These are phyloP conservation scores for Phytophthora chlamydospora DNA, from an alignment of 352 stramenopile species.

Conservation along the genomic window DNA sequence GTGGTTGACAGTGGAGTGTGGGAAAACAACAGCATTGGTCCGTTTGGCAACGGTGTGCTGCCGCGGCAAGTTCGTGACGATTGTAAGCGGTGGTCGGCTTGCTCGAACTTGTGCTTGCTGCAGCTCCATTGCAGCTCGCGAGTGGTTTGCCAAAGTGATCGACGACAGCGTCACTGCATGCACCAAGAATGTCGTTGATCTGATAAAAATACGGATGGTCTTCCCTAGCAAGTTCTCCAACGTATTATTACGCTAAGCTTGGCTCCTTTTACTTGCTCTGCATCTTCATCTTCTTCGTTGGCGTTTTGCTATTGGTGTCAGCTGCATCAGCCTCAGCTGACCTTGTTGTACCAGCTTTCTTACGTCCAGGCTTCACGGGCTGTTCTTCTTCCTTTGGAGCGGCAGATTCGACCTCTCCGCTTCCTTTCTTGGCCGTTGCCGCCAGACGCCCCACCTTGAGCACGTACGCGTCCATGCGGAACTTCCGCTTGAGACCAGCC, in stretches of 20 bases:
- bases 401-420: background rate
- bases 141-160: constrained; percentile 7
- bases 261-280: constrained; percentile 15
- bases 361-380: constrained; percentile 9
- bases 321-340: constrained; percentile 8
- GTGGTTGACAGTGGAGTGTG: constrained; percentile 1
- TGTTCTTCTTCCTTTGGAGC: constrained; percentile 11
- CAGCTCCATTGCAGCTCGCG: constrained; percentile 17
- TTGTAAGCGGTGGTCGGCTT: constrained; percentile 23
- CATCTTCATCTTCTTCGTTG: constrained; percentile 37
- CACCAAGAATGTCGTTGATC: constrained; percentile 5
- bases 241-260: constrained; percentile 21
- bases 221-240: constrained; percentile 6
- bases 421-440: constrained; percentile 18
- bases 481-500: constrained; percentile 97
- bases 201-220: constrained; percentile 31
- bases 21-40: constrained; percentile 3
- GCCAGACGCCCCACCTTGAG: constrained; percentile 51
- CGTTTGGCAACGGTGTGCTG: constrained; percentile 18
- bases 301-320: background rate
- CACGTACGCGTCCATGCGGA: constrained; percentile 93
- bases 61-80: constrained; percentile 26
- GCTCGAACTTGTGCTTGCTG: constrained; percentile 13
- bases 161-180: background rate
- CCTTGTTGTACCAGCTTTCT: constrained; percentile 17